Percentiles rank a stretch among this genome's conserved stretches.
phyloP scores from a whole-genome alignment of 495 filamentous ascomycete genomes.

The Sordaria brevicollis region DNA sequence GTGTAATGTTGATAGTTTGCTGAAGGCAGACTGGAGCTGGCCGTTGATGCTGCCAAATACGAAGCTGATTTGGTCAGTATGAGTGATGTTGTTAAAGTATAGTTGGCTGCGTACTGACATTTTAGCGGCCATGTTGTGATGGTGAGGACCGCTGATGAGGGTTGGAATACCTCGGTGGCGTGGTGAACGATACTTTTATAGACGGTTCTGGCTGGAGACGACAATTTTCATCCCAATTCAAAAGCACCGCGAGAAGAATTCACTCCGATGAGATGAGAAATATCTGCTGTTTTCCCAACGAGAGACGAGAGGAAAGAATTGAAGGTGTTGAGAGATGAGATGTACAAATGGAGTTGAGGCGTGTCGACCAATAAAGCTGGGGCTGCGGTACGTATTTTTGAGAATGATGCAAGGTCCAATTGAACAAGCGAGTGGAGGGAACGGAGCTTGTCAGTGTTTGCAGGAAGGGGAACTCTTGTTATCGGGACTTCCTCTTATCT shows the following conservation, averaged over 20 bases:
- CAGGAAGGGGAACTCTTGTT: not conserved
- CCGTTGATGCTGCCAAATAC: constrained; percentile 74
- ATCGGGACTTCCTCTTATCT: not conserved
- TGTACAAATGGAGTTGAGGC: not conserved
- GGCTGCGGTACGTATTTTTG: not conserved
- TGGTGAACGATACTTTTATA: not conserved
- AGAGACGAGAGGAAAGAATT: no score
- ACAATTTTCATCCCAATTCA: not conserved
- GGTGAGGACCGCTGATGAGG: not conserved
- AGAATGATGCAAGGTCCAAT: not conserved
- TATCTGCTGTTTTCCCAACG: not conserved
- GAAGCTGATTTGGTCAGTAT: constrained; percentile 48
- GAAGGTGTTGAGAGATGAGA: not conserved
- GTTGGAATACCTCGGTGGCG: not conserved
- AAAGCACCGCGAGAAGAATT: not conserved
- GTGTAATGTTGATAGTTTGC: constrained; percentile 68
- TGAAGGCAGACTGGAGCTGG: constrained; percentile 59
- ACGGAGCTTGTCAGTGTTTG: not conserved
- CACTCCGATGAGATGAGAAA: not conserved
- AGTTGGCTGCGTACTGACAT: constrained; percentile 16
- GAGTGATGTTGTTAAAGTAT: constrained; percentile 1
- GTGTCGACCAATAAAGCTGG: not conserved
- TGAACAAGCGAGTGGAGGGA: not conserved
- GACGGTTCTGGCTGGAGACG: not conserved
- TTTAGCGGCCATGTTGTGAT: constrained; percentile 17